Percentiles rank a stretch among this genome's conserved stretches.
These are phyloP conservation scores for Carex littledalei DNA, from an alignment of 176 grass and related monocot genomes.

Conservation along the genomic window DNA sequence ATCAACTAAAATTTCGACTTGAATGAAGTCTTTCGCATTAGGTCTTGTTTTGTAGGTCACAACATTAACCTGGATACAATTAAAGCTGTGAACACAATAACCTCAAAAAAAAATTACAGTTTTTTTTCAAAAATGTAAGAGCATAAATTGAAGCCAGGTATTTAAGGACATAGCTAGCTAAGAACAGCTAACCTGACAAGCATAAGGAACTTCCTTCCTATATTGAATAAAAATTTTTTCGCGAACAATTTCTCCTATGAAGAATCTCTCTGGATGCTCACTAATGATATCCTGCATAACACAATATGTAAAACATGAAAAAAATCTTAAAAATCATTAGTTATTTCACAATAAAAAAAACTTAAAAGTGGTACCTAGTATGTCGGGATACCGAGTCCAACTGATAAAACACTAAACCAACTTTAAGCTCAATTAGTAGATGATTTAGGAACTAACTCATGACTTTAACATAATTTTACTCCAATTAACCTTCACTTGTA, in stretches of 20 bases:
- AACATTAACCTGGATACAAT: constrained; percentile 61
- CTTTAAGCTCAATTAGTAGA: not conserved
- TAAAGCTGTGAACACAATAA: not conserved
- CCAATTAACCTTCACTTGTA: not conserved
- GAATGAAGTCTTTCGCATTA: constrained; percentile 86
- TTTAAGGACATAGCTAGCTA: not conserved
- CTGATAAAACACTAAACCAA: not conserved
- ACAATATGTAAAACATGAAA: constrained; percentile 3
- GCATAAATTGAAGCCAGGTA: not conserved
- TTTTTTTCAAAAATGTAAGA: constrained; percentile 10
- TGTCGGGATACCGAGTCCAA: not conserved
- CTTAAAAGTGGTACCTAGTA: not conserved
- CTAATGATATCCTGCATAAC: constrained; percentile 76
- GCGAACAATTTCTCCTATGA: constrained; percentile 89
- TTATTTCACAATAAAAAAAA: not conserved
- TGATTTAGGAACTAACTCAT: not conserved
- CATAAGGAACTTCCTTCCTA: constrained; percentile 88
- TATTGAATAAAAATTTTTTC: constrained; percentile 96
- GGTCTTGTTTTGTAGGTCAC: constrained; percentile 77
- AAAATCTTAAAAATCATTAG: not conserved
- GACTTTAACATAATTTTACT: not conserved
- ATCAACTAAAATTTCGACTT: constrained; percentile 93
- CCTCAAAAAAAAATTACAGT: not conserved
- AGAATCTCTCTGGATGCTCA: constrained; percentile 87
- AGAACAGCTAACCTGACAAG: constrained; percentile 60